A percentile compares a stretch with the other conserved stretches of the same genome.
Evolutionary conservation across 2,329 filamentous ascomycete genomes (phyloP).

Genomic region (Helicocarpus griseus): DNA sequence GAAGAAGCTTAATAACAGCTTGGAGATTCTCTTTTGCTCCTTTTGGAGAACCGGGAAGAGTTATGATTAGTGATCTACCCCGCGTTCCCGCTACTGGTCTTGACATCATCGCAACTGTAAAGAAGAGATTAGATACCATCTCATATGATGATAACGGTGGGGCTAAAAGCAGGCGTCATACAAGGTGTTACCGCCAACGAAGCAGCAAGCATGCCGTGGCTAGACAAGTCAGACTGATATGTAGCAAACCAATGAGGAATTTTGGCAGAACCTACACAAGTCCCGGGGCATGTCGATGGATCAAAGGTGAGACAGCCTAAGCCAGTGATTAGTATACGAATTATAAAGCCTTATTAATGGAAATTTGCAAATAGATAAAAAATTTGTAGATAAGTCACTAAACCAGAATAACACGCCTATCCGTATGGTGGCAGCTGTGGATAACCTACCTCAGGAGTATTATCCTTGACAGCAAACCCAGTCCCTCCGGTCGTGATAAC

Average conservation of each 20-base stretch:
- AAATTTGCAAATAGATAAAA: background rate
- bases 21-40: constrained; percentile 90
- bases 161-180: constrained; percentile 38
- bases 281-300: constrained; percentile 79
- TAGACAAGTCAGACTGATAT: constrained; percentile 22
- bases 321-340: constrained; percentile 11
- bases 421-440: too few species aligned
- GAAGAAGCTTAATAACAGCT: constrained; percentile 77
- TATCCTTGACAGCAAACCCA: constrained; percentile 76
- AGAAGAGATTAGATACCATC: constrained; percentile 16
- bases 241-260: background rate
- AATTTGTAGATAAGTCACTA: background rate
- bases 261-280: constrained; percentile 51
- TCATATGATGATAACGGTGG: constrained; percentile 5
- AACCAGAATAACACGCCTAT: constrained; percentile 4
- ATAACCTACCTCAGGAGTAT: constrained; percentile 68
- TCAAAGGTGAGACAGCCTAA: constrained; percentile 65
- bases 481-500: constrained; percentile 87
- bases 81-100: constrained; percentile 83
- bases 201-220: constrained; percentile 83
- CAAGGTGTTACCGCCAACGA: constrained; percentile 83
- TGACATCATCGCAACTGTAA: constrained; percentile 86
- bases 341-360: constrained; percentile 9
- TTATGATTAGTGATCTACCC: constrained; percentile 72
- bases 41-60: constrained; percentile 88